phyloP scores from a whole-genome alignment of 2,329 filamentous ascomycete species.

The Eutypella sp. region DNA sequence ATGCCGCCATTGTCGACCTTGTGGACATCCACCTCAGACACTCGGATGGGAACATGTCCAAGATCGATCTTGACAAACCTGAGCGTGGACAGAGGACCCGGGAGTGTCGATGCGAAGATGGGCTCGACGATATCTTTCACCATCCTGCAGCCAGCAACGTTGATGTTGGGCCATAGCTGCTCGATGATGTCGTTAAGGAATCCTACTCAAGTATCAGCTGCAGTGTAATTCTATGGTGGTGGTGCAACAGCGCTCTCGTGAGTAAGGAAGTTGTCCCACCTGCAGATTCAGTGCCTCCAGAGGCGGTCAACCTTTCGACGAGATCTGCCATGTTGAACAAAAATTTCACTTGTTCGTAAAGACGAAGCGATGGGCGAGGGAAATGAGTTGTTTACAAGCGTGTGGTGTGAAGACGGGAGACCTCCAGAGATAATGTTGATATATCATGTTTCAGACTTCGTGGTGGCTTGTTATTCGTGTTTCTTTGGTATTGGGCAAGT shows the following conservation, averaged over 20 bases:
- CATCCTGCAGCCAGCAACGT: slow-evolving; percentile 37
- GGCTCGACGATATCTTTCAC: slow-evolving; percentile 43
- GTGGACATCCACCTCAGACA: slow-evolving; percentile 39
- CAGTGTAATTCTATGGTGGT: neutral
- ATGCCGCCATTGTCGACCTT: slow-evolving; percentile 39
- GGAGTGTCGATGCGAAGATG: slow-evolving; percentile 41
- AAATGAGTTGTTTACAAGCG: neutral
- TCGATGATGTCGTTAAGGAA: slow-evolving; percentile 45
- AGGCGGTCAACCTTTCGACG: slow-evolving; percentile 32
- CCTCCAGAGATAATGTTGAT: neutral
- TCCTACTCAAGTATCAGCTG: slow-evolving; percentile 15
- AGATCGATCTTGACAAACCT: slow-evolving; percentile 42
- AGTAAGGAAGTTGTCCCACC: slow-evolving; percentile 11
- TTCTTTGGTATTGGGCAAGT: neutral
- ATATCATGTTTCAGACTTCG: neutral
- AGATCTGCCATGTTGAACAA: slow-evolving; percentile 24
- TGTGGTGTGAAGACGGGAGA: neutral
- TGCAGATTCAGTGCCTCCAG: slow-evolving; percentile 33
- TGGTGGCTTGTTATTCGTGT: slow-evolving; percentile 3
- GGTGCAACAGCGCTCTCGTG: neutral
- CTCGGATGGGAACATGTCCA: slow-evolving; percentile 33
- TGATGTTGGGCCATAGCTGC: slow-evolving; percentile 46
- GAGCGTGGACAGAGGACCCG: slow-evolving; percentile 36
- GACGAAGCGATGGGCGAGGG: neutral
- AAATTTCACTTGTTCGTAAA: neutral